Base-by-base conservation (phyloP, 1,284 basidiomycete species). In the Cryptococcus maquisensis region DNA sequence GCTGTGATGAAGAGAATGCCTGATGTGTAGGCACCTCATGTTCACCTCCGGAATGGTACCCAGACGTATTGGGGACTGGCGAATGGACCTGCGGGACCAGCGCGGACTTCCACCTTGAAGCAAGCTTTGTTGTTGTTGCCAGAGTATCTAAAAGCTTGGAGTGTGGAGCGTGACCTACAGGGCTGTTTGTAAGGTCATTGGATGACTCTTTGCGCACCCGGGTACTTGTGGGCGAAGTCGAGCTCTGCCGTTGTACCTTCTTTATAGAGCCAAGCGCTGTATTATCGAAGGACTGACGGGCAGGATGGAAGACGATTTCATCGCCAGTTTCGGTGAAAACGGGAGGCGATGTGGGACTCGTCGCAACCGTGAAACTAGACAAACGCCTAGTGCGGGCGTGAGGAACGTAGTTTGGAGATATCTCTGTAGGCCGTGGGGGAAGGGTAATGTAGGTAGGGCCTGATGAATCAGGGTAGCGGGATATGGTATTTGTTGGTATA, bases 291-390 rank as follows among this genome's bases (percentile, higher is more conserved):
- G 40, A 6, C 21, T 56, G 37, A 42, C 50, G 52, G 1, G 63
- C 42, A 2, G 65, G 65, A 38, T 70, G 66, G 39, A 73, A 69
- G n/a, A 71, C 41, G 26, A 71, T 66, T 21, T 72, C 68, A 16
- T 51, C 47, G 2, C 65, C 66, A 12, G 61, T 63, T 16, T 61
- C 61, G 0, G 68, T 61, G 2, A 73, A 39, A 2, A 61, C 50
- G 4, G 72, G 72, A 1, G 72, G 72, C 0, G 72, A 74, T 36
- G 65, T 55, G 0, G 69, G 69, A 10, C 69, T 66, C 7, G 65
- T 24, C 38, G 61, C 60, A 15, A 24, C 59, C 55, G 45, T 52
- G 2, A 45, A 39, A 1, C 60, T 53, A 3, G 66, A 66, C 51
- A 67, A 41, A 6, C 65, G 60, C 12, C 65, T 60, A 2, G 61